A percentile compares a stretch with the other conserved stretches of the same genome.
Conservation (phyloP, 805 yeast genomes). For the Candida suzukii region DNA sequence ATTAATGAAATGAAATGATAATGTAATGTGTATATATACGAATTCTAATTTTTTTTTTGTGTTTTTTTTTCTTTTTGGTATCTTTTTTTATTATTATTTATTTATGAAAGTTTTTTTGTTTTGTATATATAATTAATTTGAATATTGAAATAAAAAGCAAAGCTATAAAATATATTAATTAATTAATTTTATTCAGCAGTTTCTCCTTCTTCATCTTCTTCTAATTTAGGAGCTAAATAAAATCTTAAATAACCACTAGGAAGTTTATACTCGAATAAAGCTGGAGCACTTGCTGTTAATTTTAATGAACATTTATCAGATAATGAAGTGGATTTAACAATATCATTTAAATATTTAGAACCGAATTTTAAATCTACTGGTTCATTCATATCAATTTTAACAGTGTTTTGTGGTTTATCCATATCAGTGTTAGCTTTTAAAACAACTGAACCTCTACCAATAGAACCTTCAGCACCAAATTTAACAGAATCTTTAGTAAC, state of each 20-base stretch:
- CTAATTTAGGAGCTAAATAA: constrained; percentile 97
- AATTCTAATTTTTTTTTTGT: too few species aligned
- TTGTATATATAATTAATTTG: not conserved
- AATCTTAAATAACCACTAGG: constrained; percentile 90
- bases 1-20: too few species aligned
- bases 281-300: constrained; percentile 88
- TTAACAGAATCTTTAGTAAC: constrained; percentile 91
- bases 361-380: constrained; percentile 90
- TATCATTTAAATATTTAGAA: constrained; percentile 82
- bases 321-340: constrained; percentile 83
- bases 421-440: constrained; percentile 78
- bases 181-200: too few species aligned
- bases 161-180: too few species aligned
- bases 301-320: constrained; percentile 74
- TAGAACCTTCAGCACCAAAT: constrained; percentile 85
- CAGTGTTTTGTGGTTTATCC: constrained; percentile 71
- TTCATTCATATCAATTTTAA: constrained; percentile 70
- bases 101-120: too few species aligned
- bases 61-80: too few species aligned
- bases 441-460: constrained; percentile 81
- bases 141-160: not conserved
- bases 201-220: constrained; percentile 61
- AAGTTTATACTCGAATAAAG: constrained; percentile 85
- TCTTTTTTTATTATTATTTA: too few species aligned
- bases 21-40: too few species aligned